Conservation (phyloP, 1,284 basidiomycete species). For the Apiotrichum veenhuisii region DNA sequence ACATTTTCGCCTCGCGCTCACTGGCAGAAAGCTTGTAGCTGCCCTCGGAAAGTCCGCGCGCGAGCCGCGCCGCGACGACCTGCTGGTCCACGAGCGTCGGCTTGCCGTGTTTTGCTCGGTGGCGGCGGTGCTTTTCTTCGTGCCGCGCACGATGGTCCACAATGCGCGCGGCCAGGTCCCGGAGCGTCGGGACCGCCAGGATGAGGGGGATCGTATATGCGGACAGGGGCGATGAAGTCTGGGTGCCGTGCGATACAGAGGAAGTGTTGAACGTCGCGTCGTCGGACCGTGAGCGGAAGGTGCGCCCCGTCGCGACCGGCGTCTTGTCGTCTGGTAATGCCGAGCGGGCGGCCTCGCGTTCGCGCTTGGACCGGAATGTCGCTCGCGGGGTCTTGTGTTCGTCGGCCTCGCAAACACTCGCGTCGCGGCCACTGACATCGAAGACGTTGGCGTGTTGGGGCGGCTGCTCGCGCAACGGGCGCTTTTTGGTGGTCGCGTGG, state of each 20-base stretch:
- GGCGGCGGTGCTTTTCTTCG: conserved; percentile 30
- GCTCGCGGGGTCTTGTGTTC: conserved; percentile 2
- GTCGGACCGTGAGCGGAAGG: neutral
- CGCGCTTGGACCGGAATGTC: neutral
- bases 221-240: neutral
- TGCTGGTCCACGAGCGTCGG: conserved; percentile 12
- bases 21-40: conserved; percentile 7
- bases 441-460: neutral
- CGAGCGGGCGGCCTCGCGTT: neutral
- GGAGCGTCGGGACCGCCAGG: conserved; percentile 20
- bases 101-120: conserved; percentile 24
- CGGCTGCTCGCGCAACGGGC: neutral
- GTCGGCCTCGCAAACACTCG: neutral
- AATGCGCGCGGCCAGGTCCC: conserved; percentile 27
- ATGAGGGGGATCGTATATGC: conserved; percentile 25
- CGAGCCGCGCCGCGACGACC: conserved; percentile 16
- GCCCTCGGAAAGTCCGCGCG: conserved; percentile 1
- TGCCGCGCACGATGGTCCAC: conserved; percentile 24
- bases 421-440: neutral
- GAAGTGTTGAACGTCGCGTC: too few species aligned
- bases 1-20: conserved; percentile 24
- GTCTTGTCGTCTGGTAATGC: neutral
- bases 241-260: too few species aligned
- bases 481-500: neutral
- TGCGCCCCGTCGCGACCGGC: neutral